Percentiles rank a stretch among this genome's conserved stretches.
phyloP scores from a whole-genome alignment of 805 yeast genomes.

The Saccharomycopsis guyanensis region DNA sequence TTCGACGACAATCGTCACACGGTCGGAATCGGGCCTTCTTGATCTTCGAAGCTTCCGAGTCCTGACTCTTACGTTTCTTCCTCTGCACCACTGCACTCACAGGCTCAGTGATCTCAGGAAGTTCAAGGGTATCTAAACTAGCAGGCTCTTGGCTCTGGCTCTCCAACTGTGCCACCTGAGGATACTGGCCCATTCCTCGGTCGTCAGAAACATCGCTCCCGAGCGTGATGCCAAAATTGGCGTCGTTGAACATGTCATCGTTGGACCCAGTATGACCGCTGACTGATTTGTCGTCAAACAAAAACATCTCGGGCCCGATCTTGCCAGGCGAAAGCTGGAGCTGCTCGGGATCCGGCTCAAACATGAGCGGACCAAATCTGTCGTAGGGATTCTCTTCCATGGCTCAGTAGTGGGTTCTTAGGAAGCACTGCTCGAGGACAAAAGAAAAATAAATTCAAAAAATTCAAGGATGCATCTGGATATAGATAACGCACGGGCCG shows the following conservation, averaged over 20 bases:
- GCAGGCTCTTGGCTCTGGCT: slow-evolving; percentile 14
- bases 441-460: too few relatives aligned
- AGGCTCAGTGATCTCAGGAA: slow-evolving; percentile 14
- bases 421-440: too few relatives aligned
- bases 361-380: not conserved
- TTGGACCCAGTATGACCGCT: not conserved
- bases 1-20: slow-evolving; percentile 32
- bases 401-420: not conserved
- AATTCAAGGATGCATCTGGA: not conserved
- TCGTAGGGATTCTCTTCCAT: not conserved
- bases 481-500: not conserved
- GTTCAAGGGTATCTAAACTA: slow-evolving; percentile 19
- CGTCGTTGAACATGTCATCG: not conserved
- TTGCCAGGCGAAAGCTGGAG: not conserved
- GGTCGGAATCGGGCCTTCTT: slow-evolving; percentile 28
- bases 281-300: not conserved
- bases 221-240: not conserved
- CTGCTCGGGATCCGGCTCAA: not conserved
- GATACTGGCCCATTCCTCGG: not conserved
- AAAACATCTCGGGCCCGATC: not conserved
- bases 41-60: not conserved
- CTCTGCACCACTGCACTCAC: not conserved
- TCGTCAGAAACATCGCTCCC: not conserved
- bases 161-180: not conserved
- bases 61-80: not conserved